Base-by-base conservation (phyloP, 169 alveolate species). In the Plasmodium inui region DNA sequence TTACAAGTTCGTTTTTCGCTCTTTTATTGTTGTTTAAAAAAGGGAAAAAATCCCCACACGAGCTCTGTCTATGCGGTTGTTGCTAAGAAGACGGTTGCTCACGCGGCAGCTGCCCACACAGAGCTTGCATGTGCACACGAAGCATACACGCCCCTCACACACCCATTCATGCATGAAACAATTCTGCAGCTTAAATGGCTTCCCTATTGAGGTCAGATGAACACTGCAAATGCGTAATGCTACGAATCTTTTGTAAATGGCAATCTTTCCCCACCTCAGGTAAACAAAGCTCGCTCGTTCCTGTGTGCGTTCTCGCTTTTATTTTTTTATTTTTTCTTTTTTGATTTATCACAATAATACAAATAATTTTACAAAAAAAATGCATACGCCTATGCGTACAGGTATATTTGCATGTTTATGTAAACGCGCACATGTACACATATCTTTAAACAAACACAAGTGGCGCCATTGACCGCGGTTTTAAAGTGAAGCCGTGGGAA, bases 321-420 rank as follows among this genome's bases (percentile, higher is more conserved):
- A 1, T 67, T 67, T 67, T 67, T 67, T 22, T 22, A 0, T 26
- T 67, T 67, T 28, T 28, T 22, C 37, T 67, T 28, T 67, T 67
- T 67, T 41, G 41, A 50, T 8, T 67, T 67, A 7, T 67, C 8
- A 67, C 76, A 67, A 41, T 28, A 26, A 19, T 67, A 67, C 76
- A 67, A 67, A 67, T 10, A 67, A 67, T 67, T 67, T 26, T 67
- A 67, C 76, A 67, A 67, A 67, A 67, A 67, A 67, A 67, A 67
- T 67, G 28, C 37, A 67, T 67, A 67, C 76, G 76, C 37, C 7
- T 67, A 67, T n/a, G 76, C 9, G 76, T 46, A 80, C 30, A n/a
- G 53, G 34, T 41, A 22, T 41, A 82, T 53, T 32, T 55, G 55
- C 50, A 50, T 50, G 37, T 7, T 67, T 28, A 67, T 28, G 37